Evolutionary conservation across 2,329 filamentous ascomycete species (phyloP), one percentile per base, ranked within the genome.

Genomic region (Fusarium liriodendri): DNA sequence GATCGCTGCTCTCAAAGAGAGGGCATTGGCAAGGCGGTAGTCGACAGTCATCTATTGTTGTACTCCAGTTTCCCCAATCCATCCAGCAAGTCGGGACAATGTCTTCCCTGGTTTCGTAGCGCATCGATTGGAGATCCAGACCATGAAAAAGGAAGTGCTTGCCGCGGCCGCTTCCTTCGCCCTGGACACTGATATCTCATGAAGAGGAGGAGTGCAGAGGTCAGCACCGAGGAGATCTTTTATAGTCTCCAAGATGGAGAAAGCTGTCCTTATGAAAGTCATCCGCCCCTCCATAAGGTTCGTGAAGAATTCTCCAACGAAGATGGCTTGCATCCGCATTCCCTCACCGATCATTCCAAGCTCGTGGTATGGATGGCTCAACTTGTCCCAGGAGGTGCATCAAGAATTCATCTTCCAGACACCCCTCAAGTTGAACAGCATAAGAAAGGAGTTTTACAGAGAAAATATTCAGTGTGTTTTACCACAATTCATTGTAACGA

Each of bases 271-370:
- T 35, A 32, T 35, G 35, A 72, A 62, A 69, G 71, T 66, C 71
- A 72, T 45, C 62, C 52, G 62, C 60, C 52, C 61, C 71, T 45
- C 71, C 71, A 72, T 62, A 74, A 69, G 50, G 64, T 74, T 74
- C 64, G 62, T 7, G 40, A 74, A 74, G 71, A 74, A 74, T 74
- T 72, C 71, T 72, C 47, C 57, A 72, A 47, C 67, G 61, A 63
- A 58, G 35, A 74, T 74, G 71, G 71, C 71, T 74, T 74, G 71
- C 71, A 65, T 72, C 67, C 64, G 68, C 71, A 74, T 74, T 74
- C 71, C 71, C 71, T 74, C 27, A 69, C 47, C 38, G 62, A 45
- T 62, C 71, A 74, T 74, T 74, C 71, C 71, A 72, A 40, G 68
- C 57, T 69, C 40, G 62, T 63, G 68, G 67, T 66, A 69, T 74